Base-by-base conservation (phyloP, 352 stramenopile genomes). In the Globisporangium rhizosaccharum region DNA sequence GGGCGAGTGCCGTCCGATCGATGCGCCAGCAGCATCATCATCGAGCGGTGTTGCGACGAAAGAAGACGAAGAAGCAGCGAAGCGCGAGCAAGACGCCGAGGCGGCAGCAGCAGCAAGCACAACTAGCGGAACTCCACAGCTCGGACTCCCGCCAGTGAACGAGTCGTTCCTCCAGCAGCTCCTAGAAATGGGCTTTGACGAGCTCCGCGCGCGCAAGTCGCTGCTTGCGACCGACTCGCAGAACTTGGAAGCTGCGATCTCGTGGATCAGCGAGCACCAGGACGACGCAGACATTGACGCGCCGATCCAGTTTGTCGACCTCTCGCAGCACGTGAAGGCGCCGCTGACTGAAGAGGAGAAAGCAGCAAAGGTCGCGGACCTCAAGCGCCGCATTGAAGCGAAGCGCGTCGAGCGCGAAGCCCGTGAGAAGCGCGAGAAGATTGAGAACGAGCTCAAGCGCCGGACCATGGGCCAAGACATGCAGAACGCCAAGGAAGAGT, bases 261-360 rank as follows among this genome's bases (percentile, higher is more conserved):
- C 92, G 55, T 97, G 89, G 89, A 68, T 96, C 52, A 80, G 82
- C 42, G 85, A 95, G 56, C 88, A 96, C 63, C 79, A 96, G 61
- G 88, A 96, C 17, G 90, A 97, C 45, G 61, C 71, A 0, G 85
- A 96, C 68, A 95, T 97, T 60, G 88, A 97, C 53, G 86, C 88
- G 46, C 87, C 88, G 14, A 96, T 97, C 56, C 75, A 88, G 71
- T 92, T 88, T 68, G 73, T 92, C 1, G 79, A 92, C 54, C 51
- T 94, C 48, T 76, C 82, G 0, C 70, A 86, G 51, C 49, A 59
- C 8, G 53, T 59, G 17, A 76, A 71, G 36, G 69, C 73, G 49
- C 72, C 76, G 18, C 49, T 97, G 71, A 97, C 89, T 7, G 70
- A 76, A 10, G 89, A 96, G 30, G 87, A 97, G 62, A 97, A 97